These are phyloP conservation scores for Obba rivulosa DNA, from an alignment of 768 basidiomycete species.

Conservation along the genomic window DNA sequence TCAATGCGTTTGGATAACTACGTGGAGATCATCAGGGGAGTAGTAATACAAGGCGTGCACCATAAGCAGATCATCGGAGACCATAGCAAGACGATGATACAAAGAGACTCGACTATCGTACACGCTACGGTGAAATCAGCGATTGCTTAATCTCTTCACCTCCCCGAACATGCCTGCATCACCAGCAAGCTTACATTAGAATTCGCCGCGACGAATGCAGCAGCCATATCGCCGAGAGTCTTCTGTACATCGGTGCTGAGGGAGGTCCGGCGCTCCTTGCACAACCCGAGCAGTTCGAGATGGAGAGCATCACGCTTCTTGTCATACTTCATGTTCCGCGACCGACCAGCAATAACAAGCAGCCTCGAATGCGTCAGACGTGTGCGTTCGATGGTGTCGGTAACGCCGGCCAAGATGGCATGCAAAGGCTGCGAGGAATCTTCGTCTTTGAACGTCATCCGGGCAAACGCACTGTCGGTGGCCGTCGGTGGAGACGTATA, in stretches of 20 bases:
- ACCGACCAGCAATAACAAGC: slow-evolving; percentile 69
- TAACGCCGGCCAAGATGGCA: slow-evolving; percentile 40
- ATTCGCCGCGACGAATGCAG: slow-evolving; percentile 56
- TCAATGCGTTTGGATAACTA: too few relatives aligned
- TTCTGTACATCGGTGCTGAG: slow-evolving; percentile 57
- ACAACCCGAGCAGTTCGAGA: slow-evolving; percentile 50
- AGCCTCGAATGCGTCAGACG: slow-evolving; percentile 38
- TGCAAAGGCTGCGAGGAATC: slow-evolving; percentile 53
- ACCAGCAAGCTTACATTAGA: slow-evolving; percentile 48
- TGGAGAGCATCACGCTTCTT: slow-evolving; percentile 34
- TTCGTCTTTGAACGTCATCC: slow-evolving; percentile 56
- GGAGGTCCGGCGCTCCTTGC: slow-evolving; percentile 33
- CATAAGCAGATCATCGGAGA: too few relatives aligned
- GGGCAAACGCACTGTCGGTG: slow-evolving; percentile 43
- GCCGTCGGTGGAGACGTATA: slow-evolving; percentile 36
- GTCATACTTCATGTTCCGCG: slow-evolving; percentile 64
- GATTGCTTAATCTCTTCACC: too few relatives aligned
- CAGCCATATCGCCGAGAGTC: slow-evolving; percentile 73
- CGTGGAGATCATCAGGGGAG: too few relatives aligned
- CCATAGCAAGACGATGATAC: too few relatives aligned
- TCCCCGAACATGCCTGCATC: slow-evolving; percentile 37
- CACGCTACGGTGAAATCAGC: too few relatives aligned
- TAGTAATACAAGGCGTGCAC: too few relatives aligned
- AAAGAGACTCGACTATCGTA: too few relatives aligned
- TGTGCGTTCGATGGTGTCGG: slow-evolving; percentile 16